Base-by-base conservation (phyloP, 1,139 yeast species). In the Nadsonia starkeyi-henricii region DNA sequence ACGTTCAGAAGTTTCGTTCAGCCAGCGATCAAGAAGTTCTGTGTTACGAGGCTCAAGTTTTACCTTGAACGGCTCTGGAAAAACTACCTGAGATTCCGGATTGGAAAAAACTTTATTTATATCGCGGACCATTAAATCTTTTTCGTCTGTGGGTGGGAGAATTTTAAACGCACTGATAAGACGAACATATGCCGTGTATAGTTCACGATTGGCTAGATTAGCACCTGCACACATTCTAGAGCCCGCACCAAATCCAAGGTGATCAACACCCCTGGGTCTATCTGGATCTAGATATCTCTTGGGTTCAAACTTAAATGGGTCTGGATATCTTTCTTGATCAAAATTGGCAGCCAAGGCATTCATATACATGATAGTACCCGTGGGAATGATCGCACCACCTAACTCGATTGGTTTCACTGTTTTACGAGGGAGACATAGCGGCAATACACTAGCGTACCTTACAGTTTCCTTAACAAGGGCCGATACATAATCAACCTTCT, bases 311-410 rank as follows among this genome's bases (percentile, higher is more conserved):
- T 55, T 56, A 57, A 63, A 62, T 0, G 91, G 85, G 28, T 72
- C 58, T 1, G 46, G 37, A n/a, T 58, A 82, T 13, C 62, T 62
- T 1, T 50, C 50, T 0, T 65, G 62, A 57, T 83, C 91, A 60
- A 81, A 85, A 58, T 83, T 81, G 1, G 82, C 89, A 1, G 82
- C 79, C 65, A 72, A 79, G 1, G 85, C 73, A 57, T 83, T 83
- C 81, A 83, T 75, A 44, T 80, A 66, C 45, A 82, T 56, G 0
- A 72, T 68, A 0, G 88, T 77, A 1, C 75, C 74, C 7, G 62
- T 55, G 0, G 89, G 89, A 12, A 82, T 75, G 0, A 63, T 51
- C 0, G 63, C 62, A 30, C 67, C 60, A 7, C 62, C 60, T 55
- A 70, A 73, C 0, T 53, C 41, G 12, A 82, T 71, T 20, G 68